A percentile compares a stretch with the other conserved stretches of the same genome.
Conservation (phyloP, 306 rosid genomes). For the Senna tora region DNA sequence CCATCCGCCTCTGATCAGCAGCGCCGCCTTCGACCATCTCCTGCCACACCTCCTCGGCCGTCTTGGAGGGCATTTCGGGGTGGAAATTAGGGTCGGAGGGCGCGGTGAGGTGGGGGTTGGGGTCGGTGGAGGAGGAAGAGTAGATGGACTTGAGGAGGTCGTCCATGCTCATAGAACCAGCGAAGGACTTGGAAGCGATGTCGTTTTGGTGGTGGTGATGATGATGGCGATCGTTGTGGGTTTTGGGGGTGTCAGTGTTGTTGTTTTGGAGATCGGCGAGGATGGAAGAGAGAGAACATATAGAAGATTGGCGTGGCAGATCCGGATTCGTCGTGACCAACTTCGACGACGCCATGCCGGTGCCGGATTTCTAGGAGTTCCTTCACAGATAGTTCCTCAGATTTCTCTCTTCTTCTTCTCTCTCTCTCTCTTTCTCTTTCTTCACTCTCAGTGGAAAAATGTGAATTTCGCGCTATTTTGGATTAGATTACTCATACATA, state of each 20-base stretch:
- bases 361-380: constrained; percentile 43
- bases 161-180: constrained; percentile 62
- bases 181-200: constrained; percentile 40
- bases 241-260: background rate
- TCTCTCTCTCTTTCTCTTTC: background rate
- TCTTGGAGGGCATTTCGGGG: constrained; percentile 27
- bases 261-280: constrained; percentile 58
- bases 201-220: background rate
- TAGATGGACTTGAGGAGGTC: constrained; percentile 64
- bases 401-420: background rate
- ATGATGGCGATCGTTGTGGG: background rate
- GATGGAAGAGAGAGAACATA: constrained; percentile 62
- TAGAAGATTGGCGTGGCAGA: constrained; percentile 68
- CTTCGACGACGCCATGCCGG: constrained; percentile 69
- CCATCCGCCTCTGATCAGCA: constrained; percentile 36
- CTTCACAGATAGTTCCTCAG: background rate
- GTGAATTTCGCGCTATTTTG: constrained; percentile 1
- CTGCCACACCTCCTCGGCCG: constrained; percentile 67
- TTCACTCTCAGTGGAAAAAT: background rate
- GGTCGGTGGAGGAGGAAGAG: constrained; percentile 34
- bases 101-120: constrained; percentile 21
- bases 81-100: constrained; percentile 17
- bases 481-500: background rate
- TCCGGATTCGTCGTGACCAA: constrained; percentile 66
- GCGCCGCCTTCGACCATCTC: constrained; percentile 53